These are phyloP conservation scores for Hemileccinum impolitum DNA, from an alignment of 768 basidiomycete species.

Conservation along the genomic window DNA sequence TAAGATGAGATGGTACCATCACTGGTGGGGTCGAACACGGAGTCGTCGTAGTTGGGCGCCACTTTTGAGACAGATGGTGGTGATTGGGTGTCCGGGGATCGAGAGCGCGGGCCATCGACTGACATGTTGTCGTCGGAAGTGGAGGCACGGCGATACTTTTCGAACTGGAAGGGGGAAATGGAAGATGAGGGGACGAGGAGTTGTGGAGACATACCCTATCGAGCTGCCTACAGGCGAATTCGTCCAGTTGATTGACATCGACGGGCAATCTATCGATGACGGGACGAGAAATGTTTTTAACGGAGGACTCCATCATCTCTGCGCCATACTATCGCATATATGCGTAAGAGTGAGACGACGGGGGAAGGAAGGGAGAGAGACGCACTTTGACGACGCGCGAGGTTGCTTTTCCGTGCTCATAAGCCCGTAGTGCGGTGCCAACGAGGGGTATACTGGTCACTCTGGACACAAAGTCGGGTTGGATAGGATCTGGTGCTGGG, in stretches of 20 bases:
- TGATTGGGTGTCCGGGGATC: not conserved
- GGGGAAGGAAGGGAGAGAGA: not conserved
- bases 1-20: slow-evolving; percentile 4
- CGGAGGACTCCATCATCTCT: slow-evolving; percentile 81
- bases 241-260: slow-evolving; percentile 70
- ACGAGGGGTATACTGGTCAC: slow-evolving; percentile 72
- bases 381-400: slow-evolving; percentile 82
- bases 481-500: slow-evolving; percentile 7
- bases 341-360: not conserved
- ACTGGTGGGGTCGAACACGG: not conserved
- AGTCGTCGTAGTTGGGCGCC: slow-evolving; percentile 1
- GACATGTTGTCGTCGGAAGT: slow-evolving; percentile 29
- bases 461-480: slow-evolving; percentile 44
- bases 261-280: slow-evolving; percentile 79
- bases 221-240: slow-evolving; percentile 85
- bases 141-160: slow-evolving; percentile 46
- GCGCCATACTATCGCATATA: slow-evolving; percentile 66
- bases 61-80: not conserved
- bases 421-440: slow-evolving; percentile 65
- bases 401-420: slow-evolving; percentile 80
- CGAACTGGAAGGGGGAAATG: slow-evolving; percentile 36
- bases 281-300: slow-evolving; percentile 76
- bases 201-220: slow-evolving; percentile 57
- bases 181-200: not conserved
- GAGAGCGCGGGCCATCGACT: slow-evolving; percentile 12